phyloP scores from a whole-genome alignment of 176 grass and related monocot species.

The Puccinellia tenuiflora region DNA sequence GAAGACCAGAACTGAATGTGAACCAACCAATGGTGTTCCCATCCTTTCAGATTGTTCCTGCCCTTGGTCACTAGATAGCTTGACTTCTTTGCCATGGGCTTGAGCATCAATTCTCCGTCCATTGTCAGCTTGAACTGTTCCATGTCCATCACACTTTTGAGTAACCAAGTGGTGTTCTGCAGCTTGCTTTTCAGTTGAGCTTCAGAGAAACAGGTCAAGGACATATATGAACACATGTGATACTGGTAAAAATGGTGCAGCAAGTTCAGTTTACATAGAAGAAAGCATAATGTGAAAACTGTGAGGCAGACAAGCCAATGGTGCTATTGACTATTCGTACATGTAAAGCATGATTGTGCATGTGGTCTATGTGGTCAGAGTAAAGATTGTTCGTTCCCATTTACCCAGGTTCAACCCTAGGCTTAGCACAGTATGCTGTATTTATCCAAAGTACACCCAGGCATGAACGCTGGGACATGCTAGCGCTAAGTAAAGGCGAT shows the following conservation, averaged over 20 bases:
- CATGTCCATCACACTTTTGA: constrained; percentile 28
- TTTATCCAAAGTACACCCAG: not conserved
- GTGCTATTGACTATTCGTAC: not conserved
- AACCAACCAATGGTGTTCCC: constrained; percentile 1
- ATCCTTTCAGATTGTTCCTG: constrained; percentile 9
- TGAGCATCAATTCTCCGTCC: not conserved
- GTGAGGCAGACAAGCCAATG: constrained; percentile 5
- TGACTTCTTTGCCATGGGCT: constrained; percentile 27
- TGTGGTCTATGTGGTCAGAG: not conserved
- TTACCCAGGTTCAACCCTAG: not conserved
- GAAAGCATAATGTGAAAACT: constrained; percentile 6
- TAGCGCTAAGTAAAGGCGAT: not conserved
- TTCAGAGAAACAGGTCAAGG: constrained; percentile 48
- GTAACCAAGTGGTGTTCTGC: constrained; percentile 15
- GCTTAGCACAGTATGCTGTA: not conserved
- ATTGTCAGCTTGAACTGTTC: constrained; percentile 29
- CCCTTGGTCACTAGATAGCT: constrained; percentile 26
- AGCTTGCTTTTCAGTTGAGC: constrained; percentile 44
- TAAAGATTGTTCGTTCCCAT: not conserved
- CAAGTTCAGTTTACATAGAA: constrained; percentile 29
- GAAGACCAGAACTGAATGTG: constrained; percentile 26
- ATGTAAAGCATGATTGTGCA: not conserved
- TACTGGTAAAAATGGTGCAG: constrained; percentile 33
- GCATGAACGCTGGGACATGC: not conserved
- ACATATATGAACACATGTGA: constrained; percentile 49